Base-by-base conservation (phyloP, 805 yeast species). In the Ogataea siamensis region DNA sequence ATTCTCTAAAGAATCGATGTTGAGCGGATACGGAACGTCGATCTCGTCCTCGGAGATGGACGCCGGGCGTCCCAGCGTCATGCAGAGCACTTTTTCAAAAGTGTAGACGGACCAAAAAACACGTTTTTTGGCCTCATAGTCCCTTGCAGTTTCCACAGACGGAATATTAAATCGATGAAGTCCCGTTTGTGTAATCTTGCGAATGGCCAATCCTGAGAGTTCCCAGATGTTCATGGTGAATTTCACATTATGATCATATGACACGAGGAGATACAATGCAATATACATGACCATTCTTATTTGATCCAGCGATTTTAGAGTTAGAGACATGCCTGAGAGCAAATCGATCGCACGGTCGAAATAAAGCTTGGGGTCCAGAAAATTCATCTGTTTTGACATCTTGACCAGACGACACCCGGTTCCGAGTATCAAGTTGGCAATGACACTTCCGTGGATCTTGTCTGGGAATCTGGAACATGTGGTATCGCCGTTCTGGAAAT, bases 181-280 rank as follows among this genome's bases (percentile, higher is more conserved):
- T 3, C 51, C 51, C 5, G 42, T 32, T 20, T 46, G 49, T 9
- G 46, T 43, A 32, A 46, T 33, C 19, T 46, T 46, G 4, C 51
- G 24, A 8, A 42, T 39, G 2, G 48, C 51, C 5, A 46, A 24
- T 11, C 51, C 51, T 7, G 51, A 28, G 3, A 46, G 36, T 32
- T 43, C 51, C 51, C 51, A 46, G 14, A 46, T 46, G 15, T 46
- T 46, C 37, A 45, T 41, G n/a, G 39, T 41, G 37, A 44, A 46
- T 21, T 26, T 30, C 21, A 37, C 34, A 32, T 40, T 38, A 15
- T 44, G 40, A 14, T 46, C 51, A 30, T 46, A 46, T 4, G 49
- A 46, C 26, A 44, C 45, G 5, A 46, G 36, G 23, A 46, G 25
- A 32, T 43, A 46, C n/a, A 46, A 18, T 9, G 49, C 37, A 13